Base-by-base conservation (phyloP, 108 stramenopile species). In the Cyclotella atomus region DNA sequence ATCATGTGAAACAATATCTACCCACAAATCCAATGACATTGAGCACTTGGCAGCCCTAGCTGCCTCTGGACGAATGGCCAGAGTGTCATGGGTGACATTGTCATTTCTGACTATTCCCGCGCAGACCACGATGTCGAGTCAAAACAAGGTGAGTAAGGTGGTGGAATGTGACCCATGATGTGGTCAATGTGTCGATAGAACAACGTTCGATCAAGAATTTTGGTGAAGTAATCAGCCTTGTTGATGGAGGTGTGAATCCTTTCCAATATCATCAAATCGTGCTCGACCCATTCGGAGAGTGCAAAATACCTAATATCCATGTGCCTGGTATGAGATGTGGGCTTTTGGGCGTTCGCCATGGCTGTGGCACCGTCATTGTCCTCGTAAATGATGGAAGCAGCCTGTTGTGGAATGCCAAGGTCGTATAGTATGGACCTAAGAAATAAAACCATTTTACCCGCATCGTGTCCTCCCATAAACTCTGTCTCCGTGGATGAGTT, bases 361-460 rank as follows among this genome's bases (percentile, higher is more conserved):
- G 57, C 55, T 0, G 45, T 76, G n/a, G 55, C 54, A 19, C 38
- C 75, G 19, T 59, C 56, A 47, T 76, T 76, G 30, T 76, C 75
- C 19, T 68, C 68, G 9, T 65, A 47, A 20, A 73, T 12, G 8
- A 23, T n/a, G 2, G 79, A 64, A 43, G 84, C 68, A 1, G 63
- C 46, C 33, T 44, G 34, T 75, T 77, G 81, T 0, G 72, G 69
- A 25, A 73, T 63, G 29, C 44, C 63, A 2, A 83, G 62, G 19
- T 83, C 83, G 12, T 38, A 75, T 7, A 79, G 35, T 24, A 84
- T 79, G 17, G 57, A 65, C 6, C 57, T 50, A 4, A 80, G 21
- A 21, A 66, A 80, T 33, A 84, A 55, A 17, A 52, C 52, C 44
- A 61, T 36, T 52, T 71, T 71, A 3, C 75, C 83, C 9, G 66